These are phyloP conservation scores for Psilocybe cubensis DNA, from an alignment of 768 basidiomycete genomes.

Conservation along the genomic window DNA sequence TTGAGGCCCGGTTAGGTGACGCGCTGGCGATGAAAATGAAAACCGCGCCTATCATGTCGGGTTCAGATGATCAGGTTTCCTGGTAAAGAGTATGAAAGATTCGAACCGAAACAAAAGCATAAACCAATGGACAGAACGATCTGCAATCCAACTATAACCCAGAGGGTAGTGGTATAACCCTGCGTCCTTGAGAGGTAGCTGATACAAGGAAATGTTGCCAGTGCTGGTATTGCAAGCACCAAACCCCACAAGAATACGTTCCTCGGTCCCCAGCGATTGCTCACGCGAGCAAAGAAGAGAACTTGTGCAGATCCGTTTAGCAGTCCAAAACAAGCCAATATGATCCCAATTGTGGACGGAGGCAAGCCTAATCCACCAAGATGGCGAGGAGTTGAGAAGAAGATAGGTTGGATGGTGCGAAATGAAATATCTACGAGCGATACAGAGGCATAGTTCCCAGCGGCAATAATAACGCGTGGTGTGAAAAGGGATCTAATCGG, in stretches of 20 bases:
- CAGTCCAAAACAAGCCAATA: conserved; percentile 63
- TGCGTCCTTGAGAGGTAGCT: conserved; percentile 55
- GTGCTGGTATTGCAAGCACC: conserved; percentile 50
- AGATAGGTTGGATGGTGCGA: conserved; percentile 69
- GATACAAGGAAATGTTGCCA: conserved; percentile 62
- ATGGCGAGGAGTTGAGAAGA: conserved; percentile 69
- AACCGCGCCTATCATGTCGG: conserved; percentile 48
- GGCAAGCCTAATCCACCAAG: conserved; percentile 72
- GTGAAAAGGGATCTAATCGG: conserved; percentile 57
- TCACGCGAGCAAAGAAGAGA: conserved; percentile 64
- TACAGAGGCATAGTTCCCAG: conserved; percentile 68
- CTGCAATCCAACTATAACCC: conserved; percentile 53
- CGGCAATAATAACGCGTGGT: conserved; percentile 59
- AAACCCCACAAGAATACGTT: conserved; percentile 58
- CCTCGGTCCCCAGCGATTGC: conserved; percentile 66
- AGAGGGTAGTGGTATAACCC: conserved; percentile 51
- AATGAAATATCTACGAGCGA: conserved; percentile 70
- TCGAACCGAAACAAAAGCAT: conserved; percentile 61
- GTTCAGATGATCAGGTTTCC: background rate
- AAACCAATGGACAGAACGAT: conserved; percentile 47
- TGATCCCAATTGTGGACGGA: conserved; percentile 65
- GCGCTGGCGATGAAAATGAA: conserved; percentile 73
- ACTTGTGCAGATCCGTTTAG: conserved; percentile 70
- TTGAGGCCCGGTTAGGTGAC: conserved; percentile 64
- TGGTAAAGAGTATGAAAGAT: background rate